Evolutionary conservation across 352 stramenopile species (phyloP), one percentile per base, ranked within the genome.

Genomic region (Pythium volutum): DNA sequence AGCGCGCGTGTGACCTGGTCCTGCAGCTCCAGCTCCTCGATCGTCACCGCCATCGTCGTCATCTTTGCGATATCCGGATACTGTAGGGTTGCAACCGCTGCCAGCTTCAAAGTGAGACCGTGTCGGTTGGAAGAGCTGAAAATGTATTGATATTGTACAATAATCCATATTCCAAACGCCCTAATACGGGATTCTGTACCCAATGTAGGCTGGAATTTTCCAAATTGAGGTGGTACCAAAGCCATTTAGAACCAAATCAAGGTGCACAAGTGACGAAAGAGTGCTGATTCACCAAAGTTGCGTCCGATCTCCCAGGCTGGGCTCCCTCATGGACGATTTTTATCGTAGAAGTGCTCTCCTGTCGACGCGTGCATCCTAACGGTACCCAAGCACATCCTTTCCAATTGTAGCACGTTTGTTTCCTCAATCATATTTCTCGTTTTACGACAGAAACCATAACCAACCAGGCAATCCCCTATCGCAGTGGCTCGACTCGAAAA

Each of bases 11-110:
- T 77, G 22, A 93, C 74, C 26, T 84, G 74, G 10, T 84, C 63
- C 66, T 90, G 89, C 18, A 95, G 67, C 50, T 69, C 78, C 39
- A 84, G 45, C 66, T 91, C 75, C 22, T 90, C 82, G 7, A 61
- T 59, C 10, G 72, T 85, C 14, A 67, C 59, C 29, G 74, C 58
- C 51, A 73, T 51, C 9, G 70, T 61, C 46, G 70, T 52, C 26
- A 64, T 75, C 34, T 27, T 18, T 8, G n/a, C 42, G 7, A 66
- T 66, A 54, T 70, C 73, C 18, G 33, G 16, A 15, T 8, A 7
- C n/a, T n/a, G n/a, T n/a, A n/a, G n/a, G n/a, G n/a, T 8, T 26
- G 47, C 27, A 12, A 31, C 53, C 39, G 53, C 4, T 59, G 59
- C 49, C 34, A n/a, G n/a, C 52, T 57, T 62, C 45, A 51, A 55